Percentiles rank a stretch among this genome's conserved stretches.
Conservation (phyloP, 352 stramenopile genomes). For the Phytophthora brassicae region DNA sequence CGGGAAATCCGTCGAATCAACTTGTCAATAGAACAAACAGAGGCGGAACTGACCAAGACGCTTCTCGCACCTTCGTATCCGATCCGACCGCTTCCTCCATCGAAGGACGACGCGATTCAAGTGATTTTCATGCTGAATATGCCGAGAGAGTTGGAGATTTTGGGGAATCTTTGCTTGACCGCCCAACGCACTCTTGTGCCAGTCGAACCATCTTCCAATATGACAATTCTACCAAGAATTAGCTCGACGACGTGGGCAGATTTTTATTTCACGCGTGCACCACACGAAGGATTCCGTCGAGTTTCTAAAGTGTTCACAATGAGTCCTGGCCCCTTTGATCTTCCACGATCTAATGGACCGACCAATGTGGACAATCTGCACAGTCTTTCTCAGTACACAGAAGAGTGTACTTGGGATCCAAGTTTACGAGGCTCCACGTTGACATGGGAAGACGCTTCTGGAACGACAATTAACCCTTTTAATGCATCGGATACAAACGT, state of each 20-base stretch:
- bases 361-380: conserved; percentile 16
- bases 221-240: not conserved
- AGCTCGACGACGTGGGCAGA: conserved; percentile 22
- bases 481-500: conserved; percentile 19
- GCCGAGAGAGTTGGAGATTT: conserved; percentile 37
- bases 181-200: conserved; percentile 40
- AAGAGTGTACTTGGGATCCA: conserved; percentile 48
- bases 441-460: conserved; percentile 30
- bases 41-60: conserved; percentile 3
- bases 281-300: not conserved
- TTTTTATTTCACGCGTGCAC: conserved; percentile 19
- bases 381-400: conserved; percentile 15
- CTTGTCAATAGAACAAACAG: not conserved
- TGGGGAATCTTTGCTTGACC: conserved; percentile 36
- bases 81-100: conserved; percentile 34
- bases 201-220: not conserved
- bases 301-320: conserved; percentile 14
- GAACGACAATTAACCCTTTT: conserved; percentile 43
- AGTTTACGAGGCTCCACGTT: conserved; percentile 16
- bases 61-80: conserved; percentile 32
- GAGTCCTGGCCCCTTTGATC: conserved; percentile 15
- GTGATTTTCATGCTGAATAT: conserved; percentile 51
- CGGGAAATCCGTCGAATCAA: not conserved
- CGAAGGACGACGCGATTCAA: conserved; percentile 26
- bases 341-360: conserved; percentile 15